Percentiles rank a stretch among this genome's conserved stretches.
These are phyloP conservation scores for Hypoxylon sp. DNA, from an alignment of 2,329 filamentous ascomycete genomes.

Conservation along the genomic window DNA sequence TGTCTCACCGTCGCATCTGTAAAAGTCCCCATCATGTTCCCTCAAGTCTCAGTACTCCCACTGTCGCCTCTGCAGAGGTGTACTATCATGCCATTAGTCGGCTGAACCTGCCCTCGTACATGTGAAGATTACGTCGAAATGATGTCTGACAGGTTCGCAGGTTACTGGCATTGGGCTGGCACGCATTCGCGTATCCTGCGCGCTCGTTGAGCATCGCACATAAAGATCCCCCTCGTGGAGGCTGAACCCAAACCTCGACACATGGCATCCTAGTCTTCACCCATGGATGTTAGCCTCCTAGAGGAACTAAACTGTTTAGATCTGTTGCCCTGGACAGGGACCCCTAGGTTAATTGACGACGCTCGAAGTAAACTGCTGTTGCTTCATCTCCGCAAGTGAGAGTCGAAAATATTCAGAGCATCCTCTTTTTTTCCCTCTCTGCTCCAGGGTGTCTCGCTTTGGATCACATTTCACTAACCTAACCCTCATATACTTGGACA, in stretches of 20 bases:
- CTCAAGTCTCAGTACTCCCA: slow-evolving; percentile 13
- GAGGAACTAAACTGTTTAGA: slow-evolving; percentile 29
- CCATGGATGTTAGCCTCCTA: slow-evolving; percentile 27
- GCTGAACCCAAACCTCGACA: slow-evolving; percentile 42
- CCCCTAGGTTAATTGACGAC: slow-evolving; percentile 39
- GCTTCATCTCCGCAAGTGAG: slow-evolving; percentile 35
- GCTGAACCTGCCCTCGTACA: slow-evolving; percentile 18
- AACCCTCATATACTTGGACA: slow-evolving; percentile 19
- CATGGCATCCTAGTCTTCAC: slow-evolving; percentile 37
- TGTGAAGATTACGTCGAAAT: slow-evolving; percentile 10
- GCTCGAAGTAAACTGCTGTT: slow-evolving; percentile 28
- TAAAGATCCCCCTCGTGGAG: slow-evolving; percentile 28
- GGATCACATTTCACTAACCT: slow-evolving; percentile 23
- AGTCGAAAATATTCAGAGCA: slow-evolving; percentile 10
- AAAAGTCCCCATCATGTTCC: slow-evolving; percentile 24
- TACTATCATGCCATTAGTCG: slow-evolving; percentile 9
- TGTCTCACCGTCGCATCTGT: slow-evolving; percentile 42
- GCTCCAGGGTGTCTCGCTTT: slow-evolving; percentile 18
- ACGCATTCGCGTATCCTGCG: neutral
- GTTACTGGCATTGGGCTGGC: slow-evolving; percentile 5
- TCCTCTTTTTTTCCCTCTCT: slow-evolving; percentile 4
- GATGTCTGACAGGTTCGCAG: slow-evolving; percentile 22
- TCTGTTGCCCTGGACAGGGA: slow-evolving; percentile 33
- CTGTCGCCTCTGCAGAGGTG: slow-evolving; percentile 11
- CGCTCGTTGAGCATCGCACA: slow-evolving; percentile 17